Conservation (phyloP, 1,284 basidiomycete species). For the Cystobasidiaceae sp. region DNA sequence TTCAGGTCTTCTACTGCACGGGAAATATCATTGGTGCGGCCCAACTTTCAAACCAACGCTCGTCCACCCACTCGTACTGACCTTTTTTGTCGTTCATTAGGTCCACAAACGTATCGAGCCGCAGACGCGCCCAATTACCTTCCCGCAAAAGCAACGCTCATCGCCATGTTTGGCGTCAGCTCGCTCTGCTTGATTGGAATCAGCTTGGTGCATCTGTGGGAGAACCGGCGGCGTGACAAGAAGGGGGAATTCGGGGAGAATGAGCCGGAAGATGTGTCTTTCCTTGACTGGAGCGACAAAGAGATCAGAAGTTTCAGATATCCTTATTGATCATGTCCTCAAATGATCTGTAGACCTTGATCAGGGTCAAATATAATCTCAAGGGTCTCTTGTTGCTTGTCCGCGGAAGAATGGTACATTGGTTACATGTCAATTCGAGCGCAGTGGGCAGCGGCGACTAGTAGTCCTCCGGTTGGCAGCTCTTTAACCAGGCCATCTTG, state of each 20-base stretch:
- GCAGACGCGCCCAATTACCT: slow-evolving; percentile 39
- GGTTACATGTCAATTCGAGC: no score
- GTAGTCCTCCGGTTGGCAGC: no score
- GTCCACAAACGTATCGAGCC: slow-evolving; percentile 41
- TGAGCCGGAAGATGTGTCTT: slow-evolving; percentile 34
- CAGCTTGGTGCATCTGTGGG: slow-evolving; percentile 36
- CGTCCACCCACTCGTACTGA: background rate
- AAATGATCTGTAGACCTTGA: no score
- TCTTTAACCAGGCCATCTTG: no score
- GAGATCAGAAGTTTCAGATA: slow-evolving; percentile 44
- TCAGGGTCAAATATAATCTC: no score
- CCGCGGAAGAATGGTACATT: no score
- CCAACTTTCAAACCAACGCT: background rate
- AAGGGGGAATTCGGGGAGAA: slow-evolving; percentile 11
- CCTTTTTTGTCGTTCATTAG: background rate
- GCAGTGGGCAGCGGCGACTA: no score
- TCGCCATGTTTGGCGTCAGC: slow-evolving; percentile 42
- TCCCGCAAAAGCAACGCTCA: slow-evolving; percentile 41
- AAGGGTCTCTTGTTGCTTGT: no score
- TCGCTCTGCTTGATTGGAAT: slow-evolving; percentile 34
- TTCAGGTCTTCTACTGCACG: slow-evolving; percentile 41
- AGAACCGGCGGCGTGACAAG: slow-evolving; percentile 38
- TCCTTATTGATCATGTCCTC: slow-evolving; percentile 38
- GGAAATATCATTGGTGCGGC: slow-evolving; percentile 42
- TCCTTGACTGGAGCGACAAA: slow-evolving; percentile 45